phyloP scores from a whole-genome alignment of 148 eudicot species.

The Vaccinium corymbosum region DNA sequence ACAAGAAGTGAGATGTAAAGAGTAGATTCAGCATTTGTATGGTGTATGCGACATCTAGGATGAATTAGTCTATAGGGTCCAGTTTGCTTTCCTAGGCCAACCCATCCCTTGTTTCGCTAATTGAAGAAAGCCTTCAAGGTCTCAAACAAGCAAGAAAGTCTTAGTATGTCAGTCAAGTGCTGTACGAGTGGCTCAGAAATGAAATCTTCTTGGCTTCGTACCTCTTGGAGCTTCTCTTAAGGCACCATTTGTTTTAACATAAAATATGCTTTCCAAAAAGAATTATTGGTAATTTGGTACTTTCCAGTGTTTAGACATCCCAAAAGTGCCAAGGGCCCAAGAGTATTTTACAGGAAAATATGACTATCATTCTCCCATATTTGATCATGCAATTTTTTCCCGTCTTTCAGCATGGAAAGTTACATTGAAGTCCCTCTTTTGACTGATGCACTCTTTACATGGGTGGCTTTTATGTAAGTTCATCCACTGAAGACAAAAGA shows the following conservation, averaged over 20 bases:
- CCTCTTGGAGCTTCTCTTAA: background rate
- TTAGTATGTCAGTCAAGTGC: background rate
- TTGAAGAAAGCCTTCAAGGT: background rate
- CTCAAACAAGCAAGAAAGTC: background rate
- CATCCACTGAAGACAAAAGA: background rate
- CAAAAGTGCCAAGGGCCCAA: background rate
- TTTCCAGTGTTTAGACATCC: background rate
- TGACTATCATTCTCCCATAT: background rate
- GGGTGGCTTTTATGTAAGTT: background rate
- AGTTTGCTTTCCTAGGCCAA: background rate
- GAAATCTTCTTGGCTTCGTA: background rate
- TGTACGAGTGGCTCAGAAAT: background rate
- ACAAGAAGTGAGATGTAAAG: background rate
- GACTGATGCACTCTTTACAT: background rate
- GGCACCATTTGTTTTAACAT: background rate
- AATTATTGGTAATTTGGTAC: background rate
- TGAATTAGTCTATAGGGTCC: background rate
- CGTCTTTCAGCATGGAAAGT: background rate
- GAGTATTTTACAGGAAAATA: background rate
- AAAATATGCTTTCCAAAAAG: background rate
- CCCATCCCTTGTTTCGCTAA: background rate
- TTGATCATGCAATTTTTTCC: background rate
- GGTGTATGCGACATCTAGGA: background rate
- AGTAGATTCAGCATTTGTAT: background rate
- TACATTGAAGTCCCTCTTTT: background rate